A percentile compares a stretch with the other conserved stretches of the same genome.
Evolutionary conservation across 2,329 filamentous ascomycete genomes (phyloP).

Genomic region (Talaromyces funiculosus): DNA sequence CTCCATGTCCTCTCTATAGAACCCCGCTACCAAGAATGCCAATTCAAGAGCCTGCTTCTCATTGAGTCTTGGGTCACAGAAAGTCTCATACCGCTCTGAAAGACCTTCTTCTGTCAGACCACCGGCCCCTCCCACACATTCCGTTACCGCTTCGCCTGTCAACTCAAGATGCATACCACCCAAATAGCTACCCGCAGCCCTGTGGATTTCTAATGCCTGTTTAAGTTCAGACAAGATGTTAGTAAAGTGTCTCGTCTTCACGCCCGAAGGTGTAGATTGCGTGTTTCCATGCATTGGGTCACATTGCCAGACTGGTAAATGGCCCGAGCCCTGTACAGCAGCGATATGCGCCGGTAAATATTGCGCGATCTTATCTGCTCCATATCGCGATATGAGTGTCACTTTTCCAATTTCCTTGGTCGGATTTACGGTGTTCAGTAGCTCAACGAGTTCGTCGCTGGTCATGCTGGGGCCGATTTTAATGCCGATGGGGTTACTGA

Average conservation of each 20-base stretch:
- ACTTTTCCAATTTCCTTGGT: conserved; percentile 79
- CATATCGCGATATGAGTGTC: conserved; percentile 93
- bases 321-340: conserved; percentile 73
- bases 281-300: conserved; percentile 95
- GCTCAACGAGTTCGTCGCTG: conserved; percentile 64
- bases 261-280: conserved; percentile 61
- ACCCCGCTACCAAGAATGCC: conserved; percentile 86
- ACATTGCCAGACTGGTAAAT: conserved; percentile 89
- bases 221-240: conserved; percentile 85
- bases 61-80: conserved; percentile 91
- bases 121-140: conserved; percentile 87
- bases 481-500: conserved; percentile 92
- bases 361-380: conserved; percentile 66
- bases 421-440: conserved; percentile 85
- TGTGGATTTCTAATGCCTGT: conserved; percentile 78
- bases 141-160: conserved; percentile 92
- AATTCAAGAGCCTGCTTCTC: conserved; percentile 96
- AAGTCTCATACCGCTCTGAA: conserved; percentile 86
- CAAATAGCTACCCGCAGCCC: conserved; percentile 74
- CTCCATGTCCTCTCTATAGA: conserved; percentile 53
- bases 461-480: conserved; percentile 90
- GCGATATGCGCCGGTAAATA: conserved; percentile 82
- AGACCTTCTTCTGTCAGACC: conserved; percentile 83
- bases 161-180: conserved; percentile 93
- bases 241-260: conserved; percentile 89